A percentile compares a stretch with the other conserved stretches of the same genome.
phyloP scores from a whole-genome alignment of 345 rosid species.

The Salix arbutifolia region DNA sequence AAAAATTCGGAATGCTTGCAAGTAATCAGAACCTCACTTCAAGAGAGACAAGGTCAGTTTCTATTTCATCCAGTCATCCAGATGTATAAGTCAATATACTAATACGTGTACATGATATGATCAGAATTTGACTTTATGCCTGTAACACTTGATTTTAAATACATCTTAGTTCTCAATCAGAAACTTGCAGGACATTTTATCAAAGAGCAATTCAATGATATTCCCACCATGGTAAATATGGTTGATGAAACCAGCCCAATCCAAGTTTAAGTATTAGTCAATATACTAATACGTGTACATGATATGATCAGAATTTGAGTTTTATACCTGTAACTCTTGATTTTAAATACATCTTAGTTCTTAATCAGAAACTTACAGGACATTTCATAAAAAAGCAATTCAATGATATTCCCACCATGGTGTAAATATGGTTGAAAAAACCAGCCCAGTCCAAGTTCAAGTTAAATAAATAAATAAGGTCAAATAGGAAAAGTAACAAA shows the following conservation, averaged over 20 bases:
- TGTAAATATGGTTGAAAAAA: background rate
- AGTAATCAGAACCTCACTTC: no score
- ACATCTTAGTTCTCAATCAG: background rate
- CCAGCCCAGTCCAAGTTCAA: background rate
- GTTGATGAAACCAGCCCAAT: background rate
- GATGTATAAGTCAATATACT: no score
- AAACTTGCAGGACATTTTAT: background rate
- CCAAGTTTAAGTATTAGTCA: no score
- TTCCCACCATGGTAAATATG: background rate
- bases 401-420: background rate
- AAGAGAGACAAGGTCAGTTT: no score
- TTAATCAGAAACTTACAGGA: background rate
- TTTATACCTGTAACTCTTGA: no score
- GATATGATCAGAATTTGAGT: no score
- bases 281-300: no score
- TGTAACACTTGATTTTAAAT: no score
- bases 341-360: background rate
- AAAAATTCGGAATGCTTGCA: background rate
- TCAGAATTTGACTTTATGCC: no score
- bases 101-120: no score
- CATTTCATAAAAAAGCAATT: background rate
- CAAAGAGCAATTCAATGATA: background rate
- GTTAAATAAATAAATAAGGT: slow-evolving; percentile 7
- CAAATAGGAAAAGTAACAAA: background rate
- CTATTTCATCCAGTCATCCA: no score